Percentiles rank a stretch among this genome's conserved stretches.
phyloP scores from a whole-genome alignment of 2,329 filamentous ascomycete species.

The Lachnellula willkommii region DNA sequence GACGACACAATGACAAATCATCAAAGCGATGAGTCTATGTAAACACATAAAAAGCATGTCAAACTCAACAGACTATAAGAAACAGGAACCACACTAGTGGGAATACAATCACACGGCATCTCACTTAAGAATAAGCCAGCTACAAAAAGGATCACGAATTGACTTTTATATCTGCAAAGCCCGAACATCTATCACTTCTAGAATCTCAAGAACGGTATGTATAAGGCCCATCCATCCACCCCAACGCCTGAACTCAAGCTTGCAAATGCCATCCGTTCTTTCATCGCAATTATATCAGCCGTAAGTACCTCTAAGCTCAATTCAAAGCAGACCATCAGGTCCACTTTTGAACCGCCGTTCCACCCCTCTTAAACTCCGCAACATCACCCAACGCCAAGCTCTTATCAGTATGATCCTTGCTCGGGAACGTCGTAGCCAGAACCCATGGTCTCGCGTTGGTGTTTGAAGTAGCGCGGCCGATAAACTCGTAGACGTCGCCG shows the following conservation, averaged over 20 bases:
- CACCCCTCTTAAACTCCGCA: slow-evolving; percentile 60
- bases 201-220: background rate
- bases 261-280: no score
- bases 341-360: slow-evolving; percentile 58
- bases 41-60: no score
- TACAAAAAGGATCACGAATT: background rate
- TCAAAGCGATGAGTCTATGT: no score
- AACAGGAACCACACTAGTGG: background rate
- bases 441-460: slow-evolving; percentile 60
- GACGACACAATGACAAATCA: no score
- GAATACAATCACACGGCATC: background rate
- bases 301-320: background rate
- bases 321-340: slow-evolving; percentile 6
- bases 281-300: no score
- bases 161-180: background rate
- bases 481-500: slow-evolving; percentile 71
- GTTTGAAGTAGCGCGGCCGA: slow-evolving; percentile 57
- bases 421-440: slow-evolving; percentile 77
- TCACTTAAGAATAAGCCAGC: background rate
- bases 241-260: background rate
- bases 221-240: background rate
- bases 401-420: slow-evolving; percentile 71
- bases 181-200: background rate
- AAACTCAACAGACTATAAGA: no score
- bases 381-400: slow-evolving; percentile 52